These are phyloP conservation scores for Cocos nucifera DNA, from an alignment of 176 grass and related monocot species.

Conservation along the genomic window DNA sequence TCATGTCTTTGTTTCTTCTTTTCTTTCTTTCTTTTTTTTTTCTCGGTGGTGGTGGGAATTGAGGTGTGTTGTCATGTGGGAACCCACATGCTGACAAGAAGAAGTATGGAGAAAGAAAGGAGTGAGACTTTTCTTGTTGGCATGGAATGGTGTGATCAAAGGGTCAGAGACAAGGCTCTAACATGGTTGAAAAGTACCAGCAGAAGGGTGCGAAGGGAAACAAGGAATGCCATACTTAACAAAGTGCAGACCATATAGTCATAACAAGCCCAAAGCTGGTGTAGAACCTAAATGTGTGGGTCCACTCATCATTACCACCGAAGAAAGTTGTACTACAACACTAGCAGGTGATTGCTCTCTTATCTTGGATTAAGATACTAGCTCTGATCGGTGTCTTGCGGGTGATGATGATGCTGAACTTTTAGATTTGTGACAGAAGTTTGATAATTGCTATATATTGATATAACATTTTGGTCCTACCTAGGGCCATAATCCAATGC, in stretches of 20 bases:
- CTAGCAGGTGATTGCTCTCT: no score
- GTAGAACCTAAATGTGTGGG: neutral
- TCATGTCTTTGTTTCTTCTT: neutral
- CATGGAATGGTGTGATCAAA: neutral
- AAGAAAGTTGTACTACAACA: neutral
- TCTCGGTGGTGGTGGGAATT: neutral
- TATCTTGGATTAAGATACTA: no score
- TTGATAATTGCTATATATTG: no score
- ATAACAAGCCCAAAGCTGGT: neutral
- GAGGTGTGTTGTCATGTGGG: constrained; percentile 2
- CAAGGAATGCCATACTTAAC: neutral
- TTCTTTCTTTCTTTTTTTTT: neutral
- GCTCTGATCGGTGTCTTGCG: no score
- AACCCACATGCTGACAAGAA: neutral
- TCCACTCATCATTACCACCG: neutral
- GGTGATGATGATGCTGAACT: no score
- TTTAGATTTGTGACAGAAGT: no score
- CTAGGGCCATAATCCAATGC: no score
- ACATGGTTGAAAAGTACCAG: no score
- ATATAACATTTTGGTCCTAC: no score
- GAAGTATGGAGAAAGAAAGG: constrained; percentile 9
- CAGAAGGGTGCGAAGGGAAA: neutral
- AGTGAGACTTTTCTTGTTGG: neutral
- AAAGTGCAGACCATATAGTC: neutral
- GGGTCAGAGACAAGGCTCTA: neutral